Evolutionary conservation across 306 rosid species (phyloP), one percentile per base, ranked within the genome.

Genomic region (Mimosa bimucronata): DNA sequence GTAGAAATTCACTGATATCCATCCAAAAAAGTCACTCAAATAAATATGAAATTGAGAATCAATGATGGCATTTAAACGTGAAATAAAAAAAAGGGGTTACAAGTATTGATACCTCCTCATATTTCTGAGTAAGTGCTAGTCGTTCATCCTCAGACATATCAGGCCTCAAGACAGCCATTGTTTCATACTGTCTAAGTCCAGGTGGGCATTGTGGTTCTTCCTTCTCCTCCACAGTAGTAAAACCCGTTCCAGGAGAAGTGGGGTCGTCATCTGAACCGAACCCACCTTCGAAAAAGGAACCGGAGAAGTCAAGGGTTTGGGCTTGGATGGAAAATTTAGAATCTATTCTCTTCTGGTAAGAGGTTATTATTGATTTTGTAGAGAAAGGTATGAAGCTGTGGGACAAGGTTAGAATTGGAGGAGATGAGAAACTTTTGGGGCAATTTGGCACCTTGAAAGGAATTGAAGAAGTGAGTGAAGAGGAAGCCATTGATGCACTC

Each of bases 121-220:
- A 92, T 85, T 90, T 92, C 91, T 90, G 92, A 73, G 97, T 92
- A 40, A 92, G 88, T 25, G 88, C 19, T 28, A 92, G 94, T 48
- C 92, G 71, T 53, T 92, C 90, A 65, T 90, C 92, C 81, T 92
- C 97, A 13, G 97, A 87, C 97, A 90, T 85, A 84, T 92, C 94
- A 2, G 97, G 94, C 80, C 97, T 82, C 75, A 90, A 79, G 80
- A 92, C 92, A 69, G 83, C 86, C 94, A 90, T 92, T 37, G 88
- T 87, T 83, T 90, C 97, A 83, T 90, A 90, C 76, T 87, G 88
- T 14, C 94, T 76, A 60, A 92, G 94, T 53, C 97, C 92, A 15
- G 94, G 94, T 1, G 94, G 97, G 81, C 97, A 92, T 16, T 85
- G 84, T 0, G 96, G 96, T 82, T 91, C 98, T 86, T 93, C 97